A percentile compares a stretch with the other conserved stretches of the same genome.
phyloP scores from a whole-genome alignment of 139 green algal genomes.

The Choricystis sp. region DNA sequence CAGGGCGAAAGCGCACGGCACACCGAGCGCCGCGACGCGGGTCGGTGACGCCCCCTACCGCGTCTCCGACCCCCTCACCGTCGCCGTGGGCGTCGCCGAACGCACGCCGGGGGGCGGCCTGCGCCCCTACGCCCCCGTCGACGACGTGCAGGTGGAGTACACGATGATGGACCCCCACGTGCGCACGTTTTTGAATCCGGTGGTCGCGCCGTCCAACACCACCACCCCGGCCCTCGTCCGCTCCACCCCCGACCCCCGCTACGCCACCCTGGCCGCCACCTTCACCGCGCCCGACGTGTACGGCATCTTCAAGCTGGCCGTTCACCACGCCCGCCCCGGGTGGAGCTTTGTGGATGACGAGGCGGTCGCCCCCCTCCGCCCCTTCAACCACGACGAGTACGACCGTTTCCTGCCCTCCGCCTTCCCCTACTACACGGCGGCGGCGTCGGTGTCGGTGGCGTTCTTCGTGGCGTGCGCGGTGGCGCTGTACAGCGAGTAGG shows the following conservation, averaged over 20 bases:
- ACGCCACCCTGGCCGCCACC: slow-evolving; percentile 21
- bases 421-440: slow-evolving; percentile 63
- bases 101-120: not conserved
- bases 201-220: no score
- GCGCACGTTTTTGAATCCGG: slow-evolving; percentile 36
- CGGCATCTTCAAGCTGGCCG: slow-evolving; percentile 93
- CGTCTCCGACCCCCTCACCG: slow-evolving; percentile 40
- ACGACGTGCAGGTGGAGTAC: slow-evolving; percentile 86
- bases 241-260: not conserved
- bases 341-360: slow-evolving; percentile 41
- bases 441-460: slow-evolving; percentile 34
- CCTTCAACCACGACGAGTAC: slow-evolving; percentile 90
- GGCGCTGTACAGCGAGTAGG: slow-evolving; percentile 29
- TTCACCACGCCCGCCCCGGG: slow-evolving; percentile 62
- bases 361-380: slow-evolving; percentile 43
- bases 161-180: slow-evolving; percentile 89
- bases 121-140: slow-evolving; percentile 12
- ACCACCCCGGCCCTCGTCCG: slow-evolving; percentile 38
- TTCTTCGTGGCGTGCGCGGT: slow-evolving; percentile 43
- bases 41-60: slow-evolving; percentile 22
- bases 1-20: slow-evolving; percentile 1
- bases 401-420: slow-evolving; percentile 67
- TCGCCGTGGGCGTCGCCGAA: slow-evolving; percentile 24
- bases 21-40: no score
- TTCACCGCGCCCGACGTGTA: slow-evolving; percentile 83